Conservation (phyloP, 257 asterid genomes). For the Primulina eburnea region DNA sequence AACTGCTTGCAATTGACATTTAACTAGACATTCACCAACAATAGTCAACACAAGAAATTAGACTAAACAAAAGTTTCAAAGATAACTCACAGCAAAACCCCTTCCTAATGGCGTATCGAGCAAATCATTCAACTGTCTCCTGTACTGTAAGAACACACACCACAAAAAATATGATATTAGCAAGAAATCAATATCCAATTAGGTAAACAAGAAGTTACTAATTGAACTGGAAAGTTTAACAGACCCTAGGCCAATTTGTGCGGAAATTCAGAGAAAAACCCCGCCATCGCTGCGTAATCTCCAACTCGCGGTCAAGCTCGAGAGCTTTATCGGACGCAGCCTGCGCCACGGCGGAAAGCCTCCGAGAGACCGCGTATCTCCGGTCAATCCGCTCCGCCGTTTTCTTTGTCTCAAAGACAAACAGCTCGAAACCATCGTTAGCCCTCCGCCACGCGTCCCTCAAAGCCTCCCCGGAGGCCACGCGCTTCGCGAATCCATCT, state of each 20-base stretch:
- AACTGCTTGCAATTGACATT: not conserved
- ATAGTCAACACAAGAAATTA: not conserved
- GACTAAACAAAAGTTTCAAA: not conserved
- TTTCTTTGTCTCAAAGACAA: conserved; percentile 72
- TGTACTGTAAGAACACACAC: conserved; percentile 58
- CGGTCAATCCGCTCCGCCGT: conserved; percentile 88
- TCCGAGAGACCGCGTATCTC: conserved; percentile 54
- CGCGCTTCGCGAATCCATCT: conserved; percentile 75
- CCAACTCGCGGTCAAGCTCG: conserved; percentile 75
- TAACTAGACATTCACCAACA: not conserved
- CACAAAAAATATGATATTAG: conserved; percentile 10
- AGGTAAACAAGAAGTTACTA: not conserved
- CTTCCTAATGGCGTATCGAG: conserved; percentile 81
- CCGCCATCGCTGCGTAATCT: conserved; percentile 71
- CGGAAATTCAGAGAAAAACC: conserved; percentile 62
- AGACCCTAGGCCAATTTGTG: conserved; percentile 75
- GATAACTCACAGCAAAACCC: conserved; percentile 68
- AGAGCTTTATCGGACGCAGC: conserved; percentile 76
- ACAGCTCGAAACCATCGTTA: conserved; percentile 78
- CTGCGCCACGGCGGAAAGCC: conserved; percentile 50
- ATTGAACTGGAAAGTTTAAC: not conserved
- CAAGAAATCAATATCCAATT: not conserved
- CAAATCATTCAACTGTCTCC: conserved; percentile 70
- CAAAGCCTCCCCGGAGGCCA: conserved; percentile 73
- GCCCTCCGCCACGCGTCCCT: conserved; percentile 76